A percentile compares a stretch with the other conserved stretches of the same genome.
phyloP scores from a whole-genome alignment of 371 early-diverging fungal genomes.

The Zopfochytrium polystomum region DNA sequence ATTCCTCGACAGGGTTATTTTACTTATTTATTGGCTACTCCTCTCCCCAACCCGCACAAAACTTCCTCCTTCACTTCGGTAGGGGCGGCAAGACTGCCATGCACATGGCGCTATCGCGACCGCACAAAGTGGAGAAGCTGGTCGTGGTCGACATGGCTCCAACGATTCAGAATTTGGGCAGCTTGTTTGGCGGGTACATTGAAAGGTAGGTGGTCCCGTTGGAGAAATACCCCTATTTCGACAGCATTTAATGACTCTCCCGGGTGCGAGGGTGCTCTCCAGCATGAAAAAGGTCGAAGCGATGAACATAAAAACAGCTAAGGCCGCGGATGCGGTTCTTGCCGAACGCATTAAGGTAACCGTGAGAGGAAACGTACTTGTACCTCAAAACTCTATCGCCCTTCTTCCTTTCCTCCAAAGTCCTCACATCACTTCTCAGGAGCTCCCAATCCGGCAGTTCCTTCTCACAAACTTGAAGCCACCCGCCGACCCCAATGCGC shows the following conservation, averaged over 20 bases:
- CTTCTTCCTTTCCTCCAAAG: background rate
- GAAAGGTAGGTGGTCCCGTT: too few relatives aligned
- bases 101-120: background rate
- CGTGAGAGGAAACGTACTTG: background rate
- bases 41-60: too few relatives aligned
- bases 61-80: too few relatives aligned
- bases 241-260: too few relatives aligned
- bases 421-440: too few relatives aligned
- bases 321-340: background rate
- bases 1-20: too few relatives aligned
- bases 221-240: too few relatives aligned
- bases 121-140: background rate
- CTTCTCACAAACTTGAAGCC: background rate
- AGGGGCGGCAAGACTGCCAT: constrained; percentile 1
- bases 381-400: background rate
- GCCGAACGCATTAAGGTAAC: background rate
- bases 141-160: background rate
- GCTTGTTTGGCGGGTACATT: background rate
- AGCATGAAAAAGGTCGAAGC: background rate
- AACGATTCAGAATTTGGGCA: background rate
- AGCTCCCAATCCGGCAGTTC: background rate
- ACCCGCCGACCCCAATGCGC: background rate
- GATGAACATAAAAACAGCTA: background rate
- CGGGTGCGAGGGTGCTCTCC: too few relatives aligned
- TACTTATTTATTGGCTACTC: too few relatives aligned